Evolutionary conservation across 2,329 filamentous ascomycete genomes (phyloP), one percentile per base, ranked within the genome.

Genomic region (Davidsoniella virescens): DNA sequence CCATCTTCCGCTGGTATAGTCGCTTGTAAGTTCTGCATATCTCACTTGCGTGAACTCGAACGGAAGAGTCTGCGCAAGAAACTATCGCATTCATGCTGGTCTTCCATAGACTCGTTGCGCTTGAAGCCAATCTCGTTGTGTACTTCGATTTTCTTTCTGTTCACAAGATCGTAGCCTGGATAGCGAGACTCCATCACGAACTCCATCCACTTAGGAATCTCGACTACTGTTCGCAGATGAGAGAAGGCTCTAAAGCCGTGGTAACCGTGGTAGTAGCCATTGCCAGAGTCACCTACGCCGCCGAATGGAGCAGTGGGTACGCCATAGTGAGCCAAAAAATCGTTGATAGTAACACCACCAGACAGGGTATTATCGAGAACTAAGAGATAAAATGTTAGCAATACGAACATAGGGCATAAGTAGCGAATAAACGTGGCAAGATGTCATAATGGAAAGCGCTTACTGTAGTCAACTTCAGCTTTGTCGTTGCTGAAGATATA

Each of bases 281-380:
- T 63, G 29, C 71, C 71, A 6, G 68, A 71, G 16, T 64, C 61
- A 25, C 72, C 72, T 17, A 73, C 64, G 33, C 72, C 71, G 42
- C 72, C 71, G 42, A 75, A 65, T 5, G 71, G 70, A 2, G 65
- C 63, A 23, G 61, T 61, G 2, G 64, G 63, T 41, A 68, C 62
- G 36, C 59, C 62, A 44, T 62, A 61, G 54, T 74, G 71, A 40
- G 70, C 59, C 54, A 66, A 63, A 38, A 64, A 61, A 55, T 72
- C 70, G 57, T 75, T 74, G 58, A 72, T 60, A 10, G 69, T 71
- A 48, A 72, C 70, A 16, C 70, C 70, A 5, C 71, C 71, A 4
- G 70, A 73, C 14, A 63, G 66, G 44, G 67, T 65, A 52, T 60
- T 59, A 38, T 58, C 54, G 33, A 66, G 54, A 25, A 68, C 48